Evolutionary conservation across 192 early-diverging fungal genomes (phyloP).

Genomic region (Glomus cerebriforme): DNA sequence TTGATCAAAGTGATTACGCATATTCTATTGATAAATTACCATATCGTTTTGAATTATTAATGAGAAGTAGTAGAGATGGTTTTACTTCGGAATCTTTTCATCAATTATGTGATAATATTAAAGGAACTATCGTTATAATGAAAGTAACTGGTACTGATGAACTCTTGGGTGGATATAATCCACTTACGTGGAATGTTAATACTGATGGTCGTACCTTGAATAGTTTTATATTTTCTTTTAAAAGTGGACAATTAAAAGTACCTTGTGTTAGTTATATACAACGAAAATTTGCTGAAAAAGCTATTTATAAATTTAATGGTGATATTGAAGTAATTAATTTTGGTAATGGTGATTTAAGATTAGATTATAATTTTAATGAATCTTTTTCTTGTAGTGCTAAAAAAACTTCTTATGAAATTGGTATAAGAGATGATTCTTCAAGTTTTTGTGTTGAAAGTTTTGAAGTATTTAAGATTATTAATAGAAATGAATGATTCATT

Average conservation of each 20-base stretch:
- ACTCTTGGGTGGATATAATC: conserved; percentile 13
- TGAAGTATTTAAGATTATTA: conserved; percentile 7
- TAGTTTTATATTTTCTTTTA: conserved; percentile 17
- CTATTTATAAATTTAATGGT: not conserved
- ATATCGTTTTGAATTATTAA: not conserved
- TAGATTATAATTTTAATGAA: not conserved
- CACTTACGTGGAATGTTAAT: not conserved
- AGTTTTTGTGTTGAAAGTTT: not conserved
- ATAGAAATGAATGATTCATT: not conserved
- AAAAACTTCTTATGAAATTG: not conserved
- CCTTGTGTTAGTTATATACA: not conserved
- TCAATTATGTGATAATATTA: not conserved
- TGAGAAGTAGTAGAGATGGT: conserved; percentile 4
- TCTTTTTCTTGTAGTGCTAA: not conserved
- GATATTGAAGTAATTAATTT: not conserved
- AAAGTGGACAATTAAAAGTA: not conserved
- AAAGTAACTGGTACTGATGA: not conserved
- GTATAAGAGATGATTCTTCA: not conserved
- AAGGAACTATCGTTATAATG: not conserved
- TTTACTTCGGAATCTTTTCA: not conserved
- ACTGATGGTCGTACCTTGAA: not conserved
- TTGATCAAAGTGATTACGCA: not conserved
- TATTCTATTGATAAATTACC: not conserved
- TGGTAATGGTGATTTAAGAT: not conserved
- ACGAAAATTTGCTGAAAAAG: not conserved